These are phyloP conservation scores for Chalaropsis thielavioides DNA, from an alignment of 2,329 filamentous ascomycete genomes.

Conservation along the genomic window DNA sequence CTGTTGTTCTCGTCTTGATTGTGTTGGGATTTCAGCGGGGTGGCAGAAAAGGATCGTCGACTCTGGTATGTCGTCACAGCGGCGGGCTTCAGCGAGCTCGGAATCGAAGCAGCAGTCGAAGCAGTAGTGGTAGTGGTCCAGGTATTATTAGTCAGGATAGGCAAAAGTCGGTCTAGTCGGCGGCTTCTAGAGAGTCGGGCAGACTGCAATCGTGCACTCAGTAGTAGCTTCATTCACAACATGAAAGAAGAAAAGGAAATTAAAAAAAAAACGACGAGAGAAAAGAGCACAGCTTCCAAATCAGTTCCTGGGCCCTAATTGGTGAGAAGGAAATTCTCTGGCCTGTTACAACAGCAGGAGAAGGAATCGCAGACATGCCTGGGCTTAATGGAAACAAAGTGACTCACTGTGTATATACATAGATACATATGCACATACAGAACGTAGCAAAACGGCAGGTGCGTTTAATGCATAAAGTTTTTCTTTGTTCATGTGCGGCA, in stretches of 20 bases:
- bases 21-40: background rate
- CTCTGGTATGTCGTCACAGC: background rate
- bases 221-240: constrained; percentile 10
- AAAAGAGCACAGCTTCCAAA: background rate
- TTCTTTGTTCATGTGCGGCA: background rate
- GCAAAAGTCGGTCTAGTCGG: constrained; percentile 1
- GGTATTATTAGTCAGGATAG: background rate
- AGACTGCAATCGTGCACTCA: constrained; percentile 3
- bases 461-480: constrained; percentile 1
- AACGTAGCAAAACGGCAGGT: background rate
- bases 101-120: background rate
- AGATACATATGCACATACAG: background rate
- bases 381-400: background rate
- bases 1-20: background rate
- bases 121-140: background rate
- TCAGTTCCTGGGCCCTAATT: background rate
- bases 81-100: background rate
- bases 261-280: background rate
- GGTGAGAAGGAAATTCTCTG: background rate
- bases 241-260: background rate
- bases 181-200: constrained; percentile 8
- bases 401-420: constrained; percentile 6
- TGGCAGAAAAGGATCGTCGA: background rate
- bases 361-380: background rate
- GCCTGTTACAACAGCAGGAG: background rate